These are phyloP conservation scores for Polygonum maritimum DNA, from an alignment of 148 eudicot genomes.

Conservation along the genomic window DNA sequence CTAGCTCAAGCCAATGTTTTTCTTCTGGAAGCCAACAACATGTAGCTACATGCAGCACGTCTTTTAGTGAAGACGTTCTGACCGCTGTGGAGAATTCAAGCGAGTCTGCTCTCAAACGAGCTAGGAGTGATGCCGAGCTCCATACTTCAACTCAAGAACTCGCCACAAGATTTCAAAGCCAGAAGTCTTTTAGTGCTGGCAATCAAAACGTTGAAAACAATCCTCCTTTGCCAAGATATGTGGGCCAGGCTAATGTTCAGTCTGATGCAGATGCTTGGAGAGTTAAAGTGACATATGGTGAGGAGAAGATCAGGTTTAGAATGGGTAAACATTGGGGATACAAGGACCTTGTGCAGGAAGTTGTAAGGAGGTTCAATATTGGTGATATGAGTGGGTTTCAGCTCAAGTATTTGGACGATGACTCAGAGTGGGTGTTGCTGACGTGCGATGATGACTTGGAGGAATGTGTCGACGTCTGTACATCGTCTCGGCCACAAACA, in stretches of 20 bases:
- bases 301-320: constrained; percentile 65
- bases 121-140: constrained; percentile 50
- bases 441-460: constrained; percentile 81
- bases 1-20: constrained; percentile 66
- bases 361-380: constrained; percentile 54
- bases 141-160: constrained; percentile 26
- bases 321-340: constrained; percentile 45
- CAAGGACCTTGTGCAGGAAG: constrained; percentile 46
- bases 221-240: constrained; percentile 22
- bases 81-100: constrained; percentile 19
- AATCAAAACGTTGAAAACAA: constrained; percentile 23
- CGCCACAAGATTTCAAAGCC: constrained; percentile 43
- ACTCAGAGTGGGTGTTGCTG: constrained; percentile 76
- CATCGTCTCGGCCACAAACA: constrained; percentile 35
- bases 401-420: constrained; percentile 84
- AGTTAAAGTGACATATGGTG: constrained; percentile 63
- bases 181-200: constrained; percentile 16
- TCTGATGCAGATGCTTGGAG: constrained; percentile 33
- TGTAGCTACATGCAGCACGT: constrained; percentile 20
- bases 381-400: constrained; percentile 51
- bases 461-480: constrained; percentile 67
- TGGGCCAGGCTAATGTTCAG: constrained; percentile 11
- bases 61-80: constrained; percentile 27
- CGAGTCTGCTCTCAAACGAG: constrained; percentile 32
- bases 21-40: constrained; percentile 59